phyloP scores from a whole-genome alignment of 345 rosid species.

The Brassica cretica region DNA sequence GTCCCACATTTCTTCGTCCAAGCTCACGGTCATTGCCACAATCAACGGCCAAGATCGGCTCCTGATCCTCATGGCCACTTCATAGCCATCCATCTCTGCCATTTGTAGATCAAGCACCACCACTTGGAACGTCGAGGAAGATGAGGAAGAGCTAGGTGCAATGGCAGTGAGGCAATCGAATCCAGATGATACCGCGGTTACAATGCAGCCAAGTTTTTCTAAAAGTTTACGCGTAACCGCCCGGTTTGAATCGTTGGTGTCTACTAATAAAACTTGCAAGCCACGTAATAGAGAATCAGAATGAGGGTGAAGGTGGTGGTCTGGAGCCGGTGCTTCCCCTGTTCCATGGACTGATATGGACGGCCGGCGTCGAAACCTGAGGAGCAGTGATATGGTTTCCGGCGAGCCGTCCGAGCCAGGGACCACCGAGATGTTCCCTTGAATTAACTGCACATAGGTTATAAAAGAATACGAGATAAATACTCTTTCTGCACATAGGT shows the following conservation, averaged over 20 bases:
- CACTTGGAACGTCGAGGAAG: constrained; percentile 45
- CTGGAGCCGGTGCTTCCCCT: constrained; percentile 53
- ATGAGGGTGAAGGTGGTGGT: constrained; percentile 45
- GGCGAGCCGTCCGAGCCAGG: constrained; percentile 59
- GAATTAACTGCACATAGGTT: constrained; percentile 65
- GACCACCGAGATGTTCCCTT: constrained; percentile 74
- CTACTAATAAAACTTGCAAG: constrained; percentile 71
- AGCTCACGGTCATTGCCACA: constrained; percentile 59
- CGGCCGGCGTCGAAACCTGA: constrained; percentile 57
- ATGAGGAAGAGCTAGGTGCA: constrained; percentile 47
- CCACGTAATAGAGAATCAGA: constrained; percentile 66
- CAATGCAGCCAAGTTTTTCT: constrained; percentile 82
- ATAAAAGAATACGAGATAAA: neutral
- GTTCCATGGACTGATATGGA: constrained; percentile 50
- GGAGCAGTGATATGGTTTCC: constrained; percentile 73
- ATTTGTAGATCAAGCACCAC: constrained; percentile 79
- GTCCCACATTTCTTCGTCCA: constrained; percentile 61
- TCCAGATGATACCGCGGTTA: constrained; percentile 68
- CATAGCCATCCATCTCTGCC: constrained; percentile 76
- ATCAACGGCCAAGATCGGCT: constrained; percentile 73
- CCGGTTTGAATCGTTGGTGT: constrained; percentile 69
- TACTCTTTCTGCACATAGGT: constrained; percentile 8
- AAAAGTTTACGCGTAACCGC: constrained; percentile 78
- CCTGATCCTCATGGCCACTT: constrained; percentile 73
- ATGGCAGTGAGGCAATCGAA: constrained; percentile 65